These are phyloP conservation scores for Malassezia nana DNA, from an alignment of 1,284 basidiomycete genomes.

Conservation along the genomic window DNA sequence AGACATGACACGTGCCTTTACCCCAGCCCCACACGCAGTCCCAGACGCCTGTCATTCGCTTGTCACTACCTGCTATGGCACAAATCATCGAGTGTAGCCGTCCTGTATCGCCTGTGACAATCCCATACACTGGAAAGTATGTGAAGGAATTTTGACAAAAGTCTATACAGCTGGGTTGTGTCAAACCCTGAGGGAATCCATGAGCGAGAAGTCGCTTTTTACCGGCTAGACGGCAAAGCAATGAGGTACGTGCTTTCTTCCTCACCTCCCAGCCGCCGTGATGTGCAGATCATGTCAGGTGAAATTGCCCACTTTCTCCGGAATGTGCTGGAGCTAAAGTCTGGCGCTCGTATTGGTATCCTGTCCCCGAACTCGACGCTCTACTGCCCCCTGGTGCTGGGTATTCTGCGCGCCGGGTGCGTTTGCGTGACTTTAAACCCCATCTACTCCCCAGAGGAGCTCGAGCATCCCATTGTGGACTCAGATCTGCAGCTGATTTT, in stretches of 20 bases:
- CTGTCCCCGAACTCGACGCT: conserved; percentile 40
- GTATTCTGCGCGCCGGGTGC: conserved; percentile 28
- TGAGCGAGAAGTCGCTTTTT: background rate
- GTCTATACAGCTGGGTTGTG: conserved; percentile 11
- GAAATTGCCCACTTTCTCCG: conserved; percentile 28
- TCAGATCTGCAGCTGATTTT: conserved; percentile 31
- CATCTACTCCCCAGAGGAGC: conserved; percentile 38
- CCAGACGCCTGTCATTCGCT: too few species aligned
- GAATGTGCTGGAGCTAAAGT: conserved; percentile 27
- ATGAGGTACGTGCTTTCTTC: conserved; percentile 13
- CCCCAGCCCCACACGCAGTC: background rate
- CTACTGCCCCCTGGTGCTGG: conserved; percentile 19
- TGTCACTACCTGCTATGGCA: too few species aligned
- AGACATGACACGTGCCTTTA: background rate
- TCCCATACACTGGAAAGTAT: conserved; percentile 5
- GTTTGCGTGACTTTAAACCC: conserved; percentile 36
- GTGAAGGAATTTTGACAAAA: background rate
- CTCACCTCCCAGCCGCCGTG: conserved; percentile 19
- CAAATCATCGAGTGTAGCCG: background rate
- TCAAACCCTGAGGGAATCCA: background rate
- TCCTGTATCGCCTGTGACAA: background rate
- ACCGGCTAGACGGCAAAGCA: conserved; percentile 32
- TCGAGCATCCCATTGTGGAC: conserved; percentile 35
- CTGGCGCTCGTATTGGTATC: conserved; percentile 32
- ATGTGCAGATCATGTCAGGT: conserved; percentile 24